phyloP scores from a whole-genome alignment of 495 filamentous ascomycete species.

The Pseudomonodictys pantanalensis region DNA sequence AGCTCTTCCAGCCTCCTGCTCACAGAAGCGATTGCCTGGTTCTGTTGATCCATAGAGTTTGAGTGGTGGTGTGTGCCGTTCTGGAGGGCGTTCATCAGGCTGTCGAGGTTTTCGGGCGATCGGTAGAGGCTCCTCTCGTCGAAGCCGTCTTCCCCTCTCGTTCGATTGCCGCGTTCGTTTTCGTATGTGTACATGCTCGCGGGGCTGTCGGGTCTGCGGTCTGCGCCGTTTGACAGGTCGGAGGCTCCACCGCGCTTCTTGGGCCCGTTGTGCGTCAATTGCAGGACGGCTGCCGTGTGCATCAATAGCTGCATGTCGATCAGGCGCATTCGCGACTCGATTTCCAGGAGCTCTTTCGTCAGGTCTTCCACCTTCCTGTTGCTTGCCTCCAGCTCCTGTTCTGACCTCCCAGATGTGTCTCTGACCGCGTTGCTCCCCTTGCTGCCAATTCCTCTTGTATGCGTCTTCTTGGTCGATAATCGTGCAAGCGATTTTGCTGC shows the following conservation, averaged over 20 bases:
- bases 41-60: constrained; percentile 48
- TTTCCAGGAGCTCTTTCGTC: constrained; percentile 69
- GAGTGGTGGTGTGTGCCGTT: constrained; percentile 22
- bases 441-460: constrained; percentile 55
- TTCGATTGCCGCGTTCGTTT: constrained; percentile 50
- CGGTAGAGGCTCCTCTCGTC: constrained; percentile 80
- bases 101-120: constrained; percentile 64
- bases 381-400: constrained; percentile 70
- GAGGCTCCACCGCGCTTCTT: constrained; percentile 46
- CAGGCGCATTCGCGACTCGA: constrained; percentile 70
- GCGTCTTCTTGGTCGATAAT: constrained; percentile 61
- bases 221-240: constrained; percentile 5
- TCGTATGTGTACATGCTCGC: constrained; percentile 63
- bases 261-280: constrained; percentile 72
- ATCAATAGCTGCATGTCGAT: constrained; percentile 72
- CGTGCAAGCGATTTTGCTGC: constrained; percentile 81
- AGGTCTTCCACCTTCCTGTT: constrained; percentile 83
- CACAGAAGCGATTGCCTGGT: constrained; percentile 44
- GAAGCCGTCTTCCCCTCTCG: constrained; percentile 56
- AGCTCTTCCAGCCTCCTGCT: constrained; percentile 69
- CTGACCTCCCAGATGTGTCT: constrained; percentile 53
- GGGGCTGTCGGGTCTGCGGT: constrained; percentile 55
- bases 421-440: constrained; percentile 36
- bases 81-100: constrained; percentile 44
- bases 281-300: constrained; percentile 87